phyloP scores from a whole-genome alignment of 2,329 filamentous ascomycete genomes.

The Cylindrodendrum hubeiense region DNA sequence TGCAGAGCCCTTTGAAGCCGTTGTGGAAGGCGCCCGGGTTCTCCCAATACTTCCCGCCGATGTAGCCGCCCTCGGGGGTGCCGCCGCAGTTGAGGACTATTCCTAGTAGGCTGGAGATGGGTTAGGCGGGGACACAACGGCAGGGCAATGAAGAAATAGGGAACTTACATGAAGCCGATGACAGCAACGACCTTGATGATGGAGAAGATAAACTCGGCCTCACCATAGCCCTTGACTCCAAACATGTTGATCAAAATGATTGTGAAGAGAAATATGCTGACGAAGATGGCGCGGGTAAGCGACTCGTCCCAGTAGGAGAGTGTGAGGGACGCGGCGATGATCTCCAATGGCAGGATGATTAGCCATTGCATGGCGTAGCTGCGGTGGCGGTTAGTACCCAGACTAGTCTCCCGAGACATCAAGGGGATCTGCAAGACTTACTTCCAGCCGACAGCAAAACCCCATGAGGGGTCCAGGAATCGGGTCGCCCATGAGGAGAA shows the following conservation, averaged over 20 bases:
- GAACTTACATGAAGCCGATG: constrained; percentile 84
- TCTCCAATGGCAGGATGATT: constrained; percentile 83
- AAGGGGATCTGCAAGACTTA: constrained; percentile 54
- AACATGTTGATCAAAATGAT: constrained; percentile 89
- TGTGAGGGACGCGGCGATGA: constrained; percentile 88
- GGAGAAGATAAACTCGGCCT: constrained; percentile 89
- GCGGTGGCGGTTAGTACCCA: constrained; percentile 21
- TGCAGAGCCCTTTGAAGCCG: constrained; percentile 86
- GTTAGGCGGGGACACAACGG: constrained; percentile 27
- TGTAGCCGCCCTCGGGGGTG: constrained; percentile 78
- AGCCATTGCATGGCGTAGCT: constrained; percentile 92
- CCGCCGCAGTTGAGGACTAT: constrained; percentile 89
- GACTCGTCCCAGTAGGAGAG: constrained; percentile 81
- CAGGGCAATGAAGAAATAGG: constrained; percentile 44
- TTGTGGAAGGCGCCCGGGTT: constrained; percentile 87
- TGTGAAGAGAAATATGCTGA: constrained; percentile 81
- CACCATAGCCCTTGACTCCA: constrained; percentile 89
- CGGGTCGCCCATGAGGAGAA: constrained; percentile 93
- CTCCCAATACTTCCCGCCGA: constrained; percentile 83
- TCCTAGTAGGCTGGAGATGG: constrained; percentile 75
- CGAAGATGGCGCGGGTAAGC: constrained; percentile 79
- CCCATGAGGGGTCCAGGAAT: constrained; percentile 94
- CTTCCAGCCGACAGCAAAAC: constrained; percentile 97
- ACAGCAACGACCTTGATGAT: constrained; percentile 89
- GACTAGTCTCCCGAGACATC: background rate